These are phyloP conservation scores for Globisporangium cederbergense DNA, from an alignment of 352 stramenopile genomes.

Conservation along the genomic window DNA sequence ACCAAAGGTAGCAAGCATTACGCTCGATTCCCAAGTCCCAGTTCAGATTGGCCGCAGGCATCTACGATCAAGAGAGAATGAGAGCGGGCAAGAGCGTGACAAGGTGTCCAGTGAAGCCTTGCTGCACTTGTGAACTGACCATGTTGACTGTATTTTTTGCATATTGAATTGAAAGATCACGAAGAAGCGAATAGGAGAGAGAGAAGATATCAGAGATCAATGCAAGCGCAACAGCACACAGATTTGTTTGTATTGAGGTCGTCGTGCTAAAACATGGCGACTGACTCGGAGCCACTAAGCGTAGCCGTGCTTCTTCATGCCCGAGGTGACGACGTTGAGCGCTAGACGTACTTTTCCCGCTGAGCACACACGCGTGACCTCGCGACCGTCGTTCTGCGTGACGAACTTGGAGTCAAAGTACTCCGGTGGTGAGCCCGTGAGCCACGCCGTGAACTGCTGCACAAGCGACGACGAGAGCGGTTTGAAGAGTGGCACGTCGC, in stretches of 20 bases:
- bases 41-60: too few species aligned
- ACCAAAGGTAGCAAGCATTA: neutral
- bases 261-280: too few species aligned
- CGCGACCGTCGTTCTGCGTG: slow-evolving; percentile 59
- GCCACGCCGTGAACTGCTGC: slow-evolving; percentile 87
- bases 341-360: slow-evolving; percentile 46
- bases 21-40: too few species aligned
- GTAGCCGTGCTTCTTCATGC: slow-evolving; percentile 61
- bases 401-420: slow-evolving; percentile 89
- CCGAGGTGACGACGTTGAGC: slow-evolving; percentile 61
- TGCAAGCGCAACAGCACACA: neutral
- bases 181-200: neutral
- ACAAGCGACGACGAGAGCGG: slow-evolving; percentile 83
- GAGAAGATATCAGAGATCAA: neutral
- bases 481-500: slow-evolving; percentile 84
- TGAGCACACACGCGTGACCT: slow-evolving; percentile 64
- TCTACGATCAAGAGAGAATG: too few species aligned
- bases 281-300: neutral
- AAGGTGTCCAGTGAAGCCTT: neutral
- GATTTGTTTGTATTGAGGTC: neutral
- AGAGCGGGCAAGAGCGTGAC: too few species aligned
- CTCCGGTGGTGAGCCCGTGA: slow-evolving; percentile 82
- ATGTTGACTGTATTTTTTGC: neutral
- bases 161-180: neutral
- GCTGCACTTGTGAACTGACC: neutral